Conservation (phyloP, 768 basidiomycete species). For the Pisolithus marmoratus region DNA sequence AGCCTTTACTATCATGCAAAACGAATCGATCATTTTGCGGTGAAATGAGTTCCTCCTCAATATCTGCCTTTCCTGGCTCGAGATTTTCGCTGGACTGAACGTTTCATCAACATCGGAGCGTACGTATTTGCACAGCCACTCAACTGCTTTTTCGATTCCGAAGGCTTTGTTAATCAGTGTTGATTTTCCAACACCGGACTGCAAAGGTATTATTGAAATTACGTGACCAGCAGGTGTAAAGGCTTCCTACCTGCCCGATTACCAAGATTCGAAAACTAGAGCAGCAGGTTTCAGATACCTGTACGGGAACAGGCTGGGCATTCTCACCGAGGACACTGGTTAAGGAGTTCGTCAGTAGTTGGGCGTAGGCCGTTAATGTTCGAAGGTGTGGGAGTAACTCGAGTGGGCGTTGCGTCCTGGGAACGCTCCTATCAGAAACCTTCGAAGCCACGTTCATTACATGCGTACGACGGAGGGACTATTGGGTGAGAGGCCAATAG, state of each 20-base stretch:
- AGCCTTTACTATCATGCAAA: slow-evolving; percentile 13
- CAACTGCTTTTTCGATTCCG: background rate
- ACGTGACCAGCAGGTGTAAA: background rate
- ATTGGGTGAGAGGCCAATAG: too few species aligned
- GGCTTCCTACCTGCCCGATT: slow-evolving; percentile 1
- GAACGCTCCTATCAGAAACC: too few species aligned
- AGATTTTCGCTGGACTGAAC: background rate
- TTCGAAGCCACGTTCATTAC: too few species aligned
- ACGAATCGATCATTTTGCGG: slow-evolving; percentile 6
- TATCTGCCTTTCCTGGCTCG: slow-evolving; percentile 5
- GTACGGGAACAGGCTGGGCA: background rate
- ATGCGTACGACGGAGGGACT: too few species aligned
- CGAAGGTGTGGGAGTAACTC: too few species aligned
- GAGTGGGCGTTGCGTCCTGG: too few species aligned
- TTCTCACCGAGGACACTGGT: slow-evolving; percentile 4
- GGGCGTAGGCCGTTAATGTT: background rate
- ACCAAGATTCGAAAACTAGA: slow-evolving; percentile 5
- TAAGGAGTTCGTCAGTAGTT: background rate
- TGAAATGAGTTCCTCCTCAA: slow-evolving; percentile 9
- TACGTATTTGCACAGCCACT: background rate
- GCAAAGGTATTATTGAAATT: background rate
- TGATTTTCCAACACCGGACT: slow-evolving; percentile 5
- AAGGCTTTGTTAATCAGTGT: slow-evolving; percentile 4
- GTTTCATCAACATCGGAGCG: background rate
- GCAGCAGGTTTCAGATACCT: background rate